These are phyloP conservation scores for Sphaerulina musiva DNA, from an alignment of 2,329 filamentous ascomycete genomes.

Conservation along the genomic window DNA sequence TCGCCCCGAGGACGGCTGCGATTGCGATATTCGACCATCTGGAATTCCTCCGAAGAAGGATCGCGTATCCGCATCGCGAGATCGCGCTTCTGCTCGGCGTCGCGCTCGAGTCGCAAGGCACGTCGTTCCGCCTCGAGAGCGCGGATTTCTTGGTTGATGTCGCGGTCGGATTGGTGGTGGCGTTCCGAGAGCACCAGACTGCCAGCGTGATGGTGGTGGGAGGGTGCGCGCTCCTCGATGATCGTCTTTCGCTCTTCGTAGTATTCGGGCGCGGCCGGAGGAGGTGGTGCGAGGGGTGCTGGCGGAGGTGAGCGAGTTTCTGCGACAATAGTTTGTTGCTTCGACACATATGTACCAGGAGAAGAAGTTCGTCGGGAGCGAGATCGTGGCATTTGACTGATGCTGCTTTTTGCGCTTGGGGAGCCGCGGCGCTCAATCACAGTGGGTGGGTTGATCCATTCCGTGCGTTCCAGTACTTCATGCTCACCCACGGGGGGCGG, in stretches of 20 bases:
- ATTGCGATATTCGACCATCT: conserved; percentile 45
- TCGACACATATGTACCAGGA: conserved; percentile 25
- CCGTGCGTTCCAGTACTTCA: conserved; percentile 33
- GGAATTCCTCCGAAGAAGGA: conserved; percentile 43
- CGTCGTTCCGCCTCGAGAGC: conserved; percentile 58
- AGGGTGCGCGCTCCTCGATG: conserved; percentile 27
- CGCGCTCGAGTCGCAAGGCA: conserved; percentile 53
- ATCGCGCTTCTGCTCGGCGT: conserved; percentile 40
- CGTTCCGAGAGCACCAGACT: conserved; percentile 16
- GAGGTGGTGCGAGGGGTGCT: conserved; percentile 15
- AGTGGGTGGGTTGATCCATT: conserved; percentile 37
- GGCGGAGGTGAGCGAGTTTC: conserved; percentile 23
- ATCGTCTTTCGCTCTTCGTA: conserved; percentile 30
- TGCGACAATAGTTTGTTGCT: conserved; percentile 29
- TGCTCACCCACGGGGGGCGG: conserved; percentile 27
- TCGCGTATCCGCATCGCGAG: conserved; percentile 39
- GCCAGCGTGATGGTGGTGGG: conserved; percentile 17
- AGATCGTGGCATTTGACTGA: conserved; percentile 25
- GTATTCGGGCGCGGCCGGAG: conserved; percentile 24
- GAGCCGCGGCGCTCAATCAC: conserved; percentile 27
- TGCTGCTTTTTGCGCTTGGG: conserved; percentile 25
- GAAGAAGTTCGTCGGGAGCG: conserved; percentile 22
- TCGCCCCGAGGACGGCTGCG: conserved; percentile 30
- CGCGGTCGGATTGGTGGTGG: conserved; percentile 44
- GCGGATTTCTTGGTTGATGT: conserved; percentile 68